These are phyloP conservation scores for Trichophyton schoenleinii DNA, from an alignment of 2,329 filamentous ascomycete genomes.

Conservation along the genomic window DNA sequence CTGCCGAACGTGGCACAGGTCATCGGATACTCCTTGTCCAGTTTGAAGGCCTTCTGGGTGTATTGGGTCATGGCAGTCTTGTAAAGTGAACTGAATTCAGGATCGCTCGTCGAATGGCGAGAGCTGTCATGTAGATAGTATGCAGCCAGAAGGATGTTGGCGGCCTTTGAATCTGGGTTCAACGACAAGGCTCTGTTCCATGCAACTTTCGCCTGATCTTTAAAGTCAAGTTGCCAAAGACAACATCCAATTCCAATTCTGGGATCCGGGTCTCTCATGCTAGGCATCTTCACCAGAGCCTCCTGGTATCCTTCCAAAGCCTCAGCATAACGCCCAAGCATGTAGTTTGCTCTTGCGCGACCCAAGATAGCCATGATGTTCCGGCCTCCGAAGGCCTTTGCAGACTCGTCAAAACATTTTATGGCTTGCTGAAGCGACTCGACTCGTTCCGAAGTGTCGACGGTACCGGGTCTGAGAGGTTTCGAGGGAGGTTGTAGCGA, in stretches of 20 bases:
- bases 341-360: slow-evolving; percentile 74
- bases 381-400: slow-evolving; percentile 67
- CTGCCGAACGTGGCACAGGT: slow-evolving; percentile 81
- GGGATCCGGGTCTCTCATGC: slow-evolving; percentile 83
- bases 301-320: slow-evolving; percentile 77
- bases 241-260: slow-evolving; percentile 93
- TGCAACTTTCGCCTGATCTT: slow-evolving; percentile 77
- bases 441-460: slow-evolving; percentile 56
- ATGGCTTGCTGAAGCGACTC: slow-evolving; percentile 74
- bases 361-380: slow-evolving; percentile 91
- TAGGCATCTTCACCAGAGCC: slow-evolving; percentile 71
- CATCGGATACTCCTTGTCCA: slow-evolving; percentile 80
- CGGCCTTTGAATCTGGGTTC: slow-evolving; percentile 72
- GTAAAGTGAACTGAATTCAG: slow-evolving; percentile 73
- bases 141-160: slow-evolving; percentile 77
- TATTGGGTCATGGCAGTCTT: slow-evolving; percentile 91
- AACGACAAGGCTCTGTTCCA: slow-evolving; percentile 83
- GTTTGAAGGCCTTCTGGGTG: slow-evolving; percentile 84
- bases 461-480: slow-evolving; percentile 45
- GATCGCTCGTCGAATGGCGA: slow-evolving; percentile 67
- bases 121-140: slow-evolving; percentile 83
- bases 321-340: slow-evolving; percentile 73
- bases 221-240: slow-evolving; percentile 91
- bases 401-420: slow-evolving; percentile 90
- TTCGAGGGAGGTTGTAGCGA: slow-evolving; percentile 70